Conservation (phyloP, 208 protist species). For the Trypanosoma melophagium region DNA sequence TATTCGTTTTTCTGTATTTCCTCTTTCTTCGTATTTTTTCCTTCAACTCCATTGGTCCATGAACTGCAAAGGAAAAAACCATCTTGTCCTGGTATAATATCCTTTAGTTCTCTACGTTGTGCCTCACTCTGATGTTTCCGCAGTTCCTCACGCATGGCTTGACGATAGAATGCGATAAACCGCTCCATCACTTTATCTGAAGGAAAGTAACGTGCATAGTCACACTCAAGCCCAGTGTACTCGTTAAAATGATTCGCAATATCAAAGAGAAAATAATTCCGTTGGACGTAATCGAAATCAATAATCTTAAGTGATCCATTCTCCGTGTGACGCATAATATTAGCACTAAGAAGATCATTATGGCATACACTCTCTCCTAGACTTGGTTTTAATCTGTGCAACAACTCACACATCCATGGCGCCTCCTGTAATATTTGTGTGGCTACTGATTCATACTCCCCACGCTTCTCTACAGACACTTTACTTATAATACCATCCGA, state of each 20-base stretch:
- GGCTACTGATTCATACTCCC: conserved; percentile 37
- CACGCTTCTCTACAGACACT: conserved; percentile 52
- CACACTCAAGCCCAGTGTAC: conserved; percentile 87
- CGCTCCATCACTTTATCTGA: conserved; percentile 58
- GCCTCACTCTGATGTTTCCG: conserved; percentile 25
- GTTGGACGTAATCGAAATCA: conserved; percentile 92
- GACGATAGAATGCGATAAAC: conserved; percentile 78
- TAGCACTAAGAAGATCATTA: conserved; percentile 91
- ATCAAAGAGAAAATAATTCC: conserved; percentile 88
- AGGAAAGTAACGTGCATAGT: conserved; percentile 84
- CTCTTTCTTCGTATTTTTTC: too few relatives aligned
- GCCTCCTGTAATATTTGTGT: conserved; percentile 45
- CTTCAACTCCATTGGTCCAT: too few relatives aligned
- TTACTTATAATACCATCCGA: conserved; percentile 58
- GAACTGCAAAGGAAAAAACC: conserved; percentile 43
- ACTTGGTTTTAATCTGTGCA: conserved; percentile 29
- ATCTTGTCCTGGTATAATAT: conserved; percentile 52
- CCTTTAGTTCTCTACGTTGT: conserved; percentile 13
- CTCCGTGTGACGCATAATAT: conserved; percentile 76
- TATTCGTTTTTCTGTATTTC: too few relatives aligned
- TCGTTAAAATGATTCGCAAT: conserved; percentile 93
- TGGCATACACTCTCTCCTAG: conserved; percentile 83
- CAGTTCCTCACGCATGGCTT: conserved; percentile 58
- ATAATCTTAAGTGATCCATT: conserved; percentile 78
- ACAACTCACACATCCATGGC: conserved; percentile 40